Conservation (phyloP, 176 grass and related monocot genomes). For the Zea luxurians region DNA sequence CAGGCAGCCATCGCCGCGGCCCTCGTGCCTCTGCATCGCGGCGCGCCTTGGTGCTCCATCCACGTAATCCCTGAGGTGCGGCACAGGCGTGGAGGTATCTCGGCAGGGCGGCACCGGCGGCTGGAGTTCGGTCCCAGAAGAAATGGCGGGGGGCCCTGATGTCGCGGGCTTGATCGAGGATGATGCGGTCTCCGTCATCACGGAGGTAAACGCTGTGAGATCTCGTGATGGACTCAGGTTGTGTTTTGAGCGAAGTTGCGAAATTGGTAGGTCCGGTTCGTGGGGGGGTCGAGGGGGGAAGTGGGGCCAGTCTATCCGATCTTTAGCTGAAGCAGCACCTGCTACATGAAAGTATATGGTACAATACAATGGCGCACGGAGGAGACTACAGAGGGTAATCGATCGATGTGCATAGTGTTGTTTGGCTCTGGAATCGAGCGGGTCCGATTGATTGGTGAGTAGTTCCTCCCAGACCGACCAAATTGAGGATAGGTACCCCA, state of each 20-base stretch:
- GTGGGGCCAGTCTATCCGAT: neutral
- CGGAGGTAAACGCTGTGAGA: constrained; percentile 1
- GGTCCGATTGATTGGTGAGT: neutral
- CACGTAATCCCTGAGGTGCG: neutral
- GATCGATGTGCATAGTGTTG: neutral
- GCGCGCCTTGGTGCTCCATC: neutral
- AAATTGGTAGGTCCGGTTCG: neutral
- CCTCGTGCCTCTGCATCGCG: neutral
- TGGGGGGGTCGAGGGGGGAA: neutral
- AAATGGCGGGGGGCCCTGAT: neutral
- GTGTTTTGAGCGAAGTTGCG: neutral
- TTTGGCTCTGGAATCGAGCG: neutral
- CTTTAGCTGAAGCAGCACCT: neutral
- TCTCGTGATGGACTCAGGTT: neutral
- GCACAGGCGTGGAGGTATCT: neutral
- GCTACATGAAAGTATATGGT: neutral
- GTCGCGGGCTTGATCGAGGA: constrained; percentile 4
- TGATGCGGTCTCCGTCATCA: neutral
- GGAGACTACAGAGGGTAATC: too few relatives aligned
- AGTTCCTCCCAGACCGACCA: neutral
- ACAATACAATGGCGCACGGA: neutral
- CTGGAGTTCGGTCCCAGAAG: neutral
- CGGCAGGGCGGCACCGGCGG: neutral
- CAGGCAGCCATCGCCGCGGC: neutral
- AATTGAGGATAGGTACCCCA: neutral